Evolutionary conservation across 23 red algal genomes (phyloP).

Genomic region (Agarophyton chilense): DNA sequence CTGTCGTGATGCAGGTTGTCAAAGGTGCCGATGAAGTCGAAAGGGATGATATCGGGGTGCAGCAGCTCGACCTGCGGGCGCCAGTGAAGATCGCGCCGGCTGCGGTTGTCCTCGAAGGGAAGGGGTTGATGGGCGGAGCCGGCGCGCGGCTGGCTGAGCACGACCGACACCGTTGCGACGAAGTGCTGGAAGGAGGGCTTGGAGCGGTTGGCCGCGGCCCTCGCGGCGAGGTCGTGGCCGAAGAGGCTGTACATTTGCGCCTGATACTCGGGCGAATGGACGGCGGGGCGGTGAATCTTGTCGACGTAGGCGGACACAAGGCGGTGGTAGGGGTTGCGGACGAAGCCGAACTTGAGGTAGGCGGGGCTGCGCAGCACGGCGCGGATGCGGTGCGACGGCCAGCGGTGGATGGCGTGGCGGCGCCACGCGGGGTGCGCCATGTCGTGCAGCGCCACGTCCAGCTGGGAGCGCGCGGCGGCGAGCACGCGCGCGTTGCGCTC

Average conservation of each 20-base stretch:
- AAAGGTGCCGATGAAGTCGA: constrained; percentile 74
- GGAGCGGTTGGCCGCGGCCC: constrained; percentile 10
- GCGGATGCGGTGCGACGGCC: not conserved
- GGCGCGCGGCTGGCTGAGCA: constrained; percentile 1
- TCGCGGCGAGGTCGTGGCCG: not conserved
- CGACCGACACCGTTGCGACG: constrained; percentile 11
- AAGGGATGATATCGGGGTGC: constrained; percentile 74
- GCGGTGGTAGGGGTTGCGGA: constrained; percentile 70
- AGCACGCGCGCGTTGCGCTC: constrained; percentile 47
- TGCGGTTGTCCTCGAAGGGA: constrained; percentile 37
- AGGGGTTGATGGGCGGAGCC: not conserved
- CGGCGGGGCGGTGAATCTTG: constrained; percentile 41
- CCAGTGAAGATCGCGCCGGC: constrained; percentile 73
- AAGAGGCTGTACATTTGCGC: constrained; percentile 59
- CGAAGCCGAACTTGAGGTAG: constrained; percentile 87
- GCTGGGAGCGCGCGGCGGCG: not conserved
- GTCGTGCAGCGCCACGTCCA: constrained; percentile 31
- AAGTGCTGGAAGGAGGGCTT: constrained; percentile 43
- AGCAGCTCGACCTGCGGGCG: constrained; percentile 69
- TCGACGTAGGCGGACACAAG: constrained; percentile 74
- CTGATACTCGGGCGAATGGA: constrained; percentile 57
- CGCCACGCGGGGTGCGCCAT: constrained; percentile 50
- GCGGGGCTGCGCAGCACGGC: constrained; percentile 13
- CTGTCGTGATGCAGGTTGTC: constrained; percentile 61
- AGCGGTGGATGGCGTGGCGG: not conserved